These are phyloP conservation scores for Cercospora citrullina DNA, from an alignment of 2,329 filamentous ascomycete genomes.

Conservation along the genomic window DNA sequence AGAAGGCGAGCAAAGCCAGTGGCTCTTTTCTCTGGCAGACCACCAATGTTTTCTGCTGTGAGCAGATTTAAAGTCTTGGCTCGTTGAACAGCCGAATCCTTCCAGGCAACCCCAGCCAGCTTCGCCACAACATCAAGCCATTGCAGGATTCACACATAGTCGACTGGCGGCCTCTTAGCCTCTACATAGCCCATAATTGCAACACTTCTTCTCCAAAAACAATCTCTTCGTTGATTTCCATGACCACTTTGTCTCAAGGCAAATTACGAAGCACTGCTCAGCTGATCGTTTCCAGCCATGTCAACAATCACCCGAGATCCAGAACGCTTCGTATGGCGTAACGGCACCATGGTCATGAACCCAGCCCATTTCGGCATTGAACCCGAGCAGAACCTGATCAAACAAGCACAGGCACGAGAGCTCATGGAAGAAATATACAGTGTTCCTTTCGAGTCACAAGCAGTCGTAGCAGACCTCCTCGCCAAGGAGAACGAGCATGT, in stretches of 20 bases:
- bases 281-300: background rate
- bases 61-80: conserved; percentile 4
- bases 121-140: conserved; percentile 3
- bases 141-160: background rate
- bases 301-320: background rate
- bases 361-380: conserved; percentile 1
- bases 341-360: conserved; percentile 9
- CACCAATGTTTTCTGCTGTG: background rate
- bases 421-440: conserved; percentile 12
- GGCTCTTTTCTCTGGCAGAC: background rate
- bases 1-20: background rate
- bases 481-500: conserved; percentile 13
- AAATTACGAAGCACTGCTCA: background rate
- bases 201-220: background rate
- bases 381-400: background rate
- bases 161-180: background rate
- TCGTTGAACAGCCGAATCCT: conserved; percentile 6
- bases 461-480: conserved; percentile 3
- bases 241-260: background rate
- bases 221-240: background rate
- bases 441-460: conserved; percentile 8
- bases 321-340: background rate
- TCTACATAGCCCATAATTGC: background rate
- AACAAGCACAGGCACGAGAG: conserved; percentile 8
- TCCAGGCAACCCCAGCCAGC: conserved; percentile 3